These are phyloP conservation scores for Rhizopus sp. DNA, from an alignment of 371 early-diverging fungal genomes.

Conservation along the genomic window DNA sequence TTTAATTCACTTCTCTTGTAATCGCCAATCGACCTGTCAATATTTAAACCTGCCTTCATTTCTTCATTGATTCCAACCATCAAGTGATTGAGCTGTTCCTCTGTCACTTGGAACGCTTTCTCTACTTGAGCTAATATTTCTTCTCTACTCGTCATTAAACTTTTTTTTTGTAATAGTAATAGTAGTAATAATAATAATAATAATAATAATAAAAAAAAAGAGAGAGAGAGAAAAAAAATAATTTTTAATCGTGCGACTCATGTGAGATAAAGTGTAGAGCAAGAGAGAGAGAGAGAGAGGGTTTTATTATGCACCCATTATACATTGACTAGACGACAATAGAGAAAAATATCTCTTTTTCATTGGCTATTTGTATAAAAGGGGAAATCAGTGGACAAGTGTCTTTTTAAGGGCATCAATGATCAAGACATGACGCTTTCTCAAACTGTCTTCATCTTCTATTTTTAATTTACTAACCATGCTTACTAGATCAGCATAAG, in stretches of 20 bases:
- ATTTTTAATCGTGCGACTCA: background rate
- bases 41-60: slow-evolving; percentile 46
- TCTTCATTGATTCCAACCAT: slow-evolving; percentile 43
- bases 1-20: slow-evolving; percentile 32
- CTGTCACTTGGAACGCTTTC: slow-evolving; percentile 35
- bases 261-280: too few relatives aligned
- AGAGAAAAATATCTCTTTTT: background rate
- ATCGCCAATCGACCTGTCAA: slow-evolving; percentile 7
- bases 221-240: slow-evolving; percentile 6
- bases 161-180: too few relatives aligned
- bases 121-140: slow-evolving; percentile 29
- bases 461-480: slow-evolving; percentile 18
- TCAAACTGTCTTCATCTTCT: slow-evolving; percentile 15
- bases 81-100: slow-evolving; percentile 28
- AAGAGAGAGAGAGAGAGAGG: too few relatives aligned
- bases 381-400: background rate
- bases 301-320: too few relatives aligned
- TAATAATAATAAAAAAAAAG: background rate
- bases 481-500: slow-evolving; percentile 24
- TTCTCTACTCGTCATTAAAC: slow-evolving; percentile 20
- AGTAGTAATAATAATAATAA: too few relatives aligned
- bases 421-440: slow-evolving; percentile 4
- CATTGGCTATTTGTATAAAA: background rate
- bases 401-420: slow-evolving; percentile 2
- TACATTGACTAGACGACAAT: too few relatives aligned